Evolutionary conservation across 371 early-diverging fungal species (phyloP), one percentile per base, ranked within the genome.

Genomic region (Lichtheimia corymbifera): DNA sequence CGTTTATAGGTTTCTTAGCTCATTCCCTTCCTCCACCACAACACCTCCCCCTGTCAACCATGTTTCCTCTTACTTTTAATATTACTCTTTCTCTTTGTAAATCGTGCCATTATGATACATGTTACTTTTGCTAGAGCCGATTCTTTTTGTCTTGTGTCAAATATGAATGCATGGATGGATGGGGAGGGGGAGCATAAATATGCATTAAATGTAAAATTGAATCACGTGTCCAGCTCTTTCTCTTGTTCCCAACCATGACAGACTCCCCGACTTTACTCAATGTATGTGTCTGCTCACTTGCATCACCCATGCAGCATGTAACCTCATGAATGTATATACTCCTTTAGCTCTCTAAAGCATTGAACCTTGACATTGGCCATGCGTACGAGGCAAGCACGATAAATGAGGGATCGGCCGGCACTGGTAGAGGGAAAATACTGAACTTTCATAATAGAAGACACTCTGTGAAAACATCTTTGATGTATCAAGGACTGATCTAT

Each of bases 391-490:
- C 27, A n/a, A 15, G 42, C 24, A 42, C 28, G 22, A 27, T 42
- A 15, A 42, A 44, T 14, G 13, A 18, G 2, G 6, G 3, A 56
- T 14, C 4, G 25, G n/a, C n/a, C n/a, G n/a, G n/a, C n/a, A n/a
- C n/a, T n/a, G n/a, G n/a, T n/a, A n/a, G n/a, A n/a, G n/a, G n/a
- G n/a, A n/a, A n/a, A n/a, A n/a, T 22, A 6, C 44, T 18, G 41
- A 41, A 25, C 35, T 28, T 41, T 0, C 11, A 13, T 42, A 14
- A 15, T 24, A 56, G 57, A 27, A 27, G 12, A 45, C 41, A 44
- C 52, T 59, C n/a, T 59, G 60, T 30, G 60, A 59, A 40, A 59
- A 59, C 17, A 59, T 59, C 15, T 59, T 59, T 28, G 60, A 59
- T 27, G 60, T 59, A 15, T 52, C 50, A 7, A 24, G 53, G 17